Evolutionary conservation across 1,284 basidiomycete genomes (phyloP).

Genomic region (Dichomitus squalens): DNA sequence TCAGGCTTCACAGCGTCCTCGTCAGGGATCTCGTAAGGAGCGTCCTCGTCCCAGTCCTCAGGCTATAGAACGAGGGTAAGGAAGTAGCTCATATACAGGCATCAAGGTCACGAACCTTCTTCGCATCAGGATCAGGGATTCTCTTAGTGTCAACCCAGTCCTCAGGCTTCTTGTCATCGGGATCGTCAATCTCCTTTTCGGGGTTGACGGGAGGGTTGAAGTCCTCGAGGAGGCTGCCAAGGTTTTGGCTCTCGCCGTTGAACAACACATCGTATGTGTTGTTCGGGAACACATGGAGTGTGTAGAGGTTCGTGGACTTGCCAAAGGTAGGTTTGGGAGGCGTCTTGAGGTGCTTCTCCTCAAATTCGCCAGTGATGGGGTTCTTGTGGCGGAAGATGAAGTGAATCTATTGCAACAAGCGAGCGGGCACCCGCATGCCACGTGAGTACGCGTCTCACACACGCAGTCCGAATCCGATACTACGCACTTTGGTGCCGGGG

Average conservation of each 20-base stretch:
- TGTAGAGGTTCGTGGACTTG: constrained; percentile 91
- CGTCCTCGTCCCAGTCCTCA: constrained; percentile 95
- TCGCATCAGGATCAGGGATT: constrained; percentile 85
- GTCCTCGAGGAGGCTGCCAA: constrained; percentile 90
- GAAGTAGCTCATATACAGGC: constrained; percentile 1
- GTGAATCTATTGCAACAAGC: constrained; percentile 63
- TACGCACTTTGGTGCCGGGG: constrained; percentile 78
- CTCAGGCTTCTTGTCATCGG: constrained; percentile 87
- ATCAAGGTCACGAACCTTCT: constrained; percentile 56
- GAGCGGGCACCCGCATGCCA: constrained; percentile 8
- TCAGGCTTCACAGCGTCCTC: constrained; percentile 88
- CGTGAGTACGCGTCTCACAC: not conserved
- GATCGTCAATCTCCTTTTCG: constrained; percentile 89
- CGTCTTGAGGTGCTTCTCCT: constrained; percentile 94
- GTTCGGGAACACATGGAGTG: constrained; percentile 90
- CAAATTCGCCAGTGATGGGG: constrained; percentile 87
- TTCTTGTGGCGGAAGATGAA: constrained; percentile 98
- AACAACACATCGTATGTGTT: constrained; percentile 94
- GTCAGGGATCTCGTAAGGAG: constrained; percentile 89
- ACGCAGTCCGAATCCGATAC: not conserved
- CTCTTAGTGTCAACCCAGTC: constrained; percentile 93
- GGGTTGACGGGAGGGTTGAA: constrained; percentile 97
- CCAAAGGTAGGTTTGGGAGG: constrained; percentile 87
- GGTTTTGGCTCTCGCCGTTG: constrained; percentile 83
- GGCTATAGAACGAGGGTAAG: constrained; percentile 51